Evolutionary conservation across 2,329 filamentous ascomycete genomes (phyloP), one percentile per base, ranked within the genome.

Genomic region (Pseudomassariella vexata): DNA sequence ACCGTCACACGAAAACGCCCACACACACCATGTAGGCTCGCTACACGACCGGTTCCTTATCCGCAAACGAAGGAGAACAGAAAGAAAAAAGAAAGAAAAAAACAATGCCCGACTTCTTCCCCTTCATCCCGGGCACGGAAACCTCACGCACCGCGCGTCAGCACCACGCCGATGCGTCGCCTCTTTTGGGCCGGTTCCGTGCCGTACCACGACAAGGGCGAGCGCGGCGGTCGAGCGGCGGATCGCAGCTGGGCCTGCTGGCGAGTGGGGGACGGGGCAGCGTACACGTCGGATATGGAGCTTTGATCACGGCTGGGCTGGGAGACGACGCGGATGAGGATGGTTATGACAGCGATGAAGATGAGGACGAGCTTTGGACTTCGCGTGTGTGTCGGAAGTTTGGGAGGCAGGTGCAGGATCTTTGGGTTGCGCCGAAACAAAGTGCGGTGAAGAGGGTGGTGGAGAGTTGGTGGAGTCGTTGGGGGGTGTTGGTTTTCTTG

Each of bases 61-160:
- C n/a, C n/a, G n/a, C n/a, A n/a, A n/a, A n/a, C n/a, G n/a, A n/a
- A n/a, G n/a, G n/a, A n/a, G n/a, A n/a, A n/a, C n/a, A n/a, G n/a
- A n/a, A n/a, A n/a, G 29, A 17, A 16, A 9, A 9, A 24, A 12
- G 20, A 24, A 28, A 9, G 16, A n/a, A 16, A 20, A 17, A 46
- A 35, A 39, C 41, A 39, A 80, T 81, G 76, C 73, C 77, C 50
- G 66, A 69, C 49, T 78, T 81, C 65, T 82, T 82, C 60, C 66
- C 71, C 53, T 82, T 82, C 59, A 77, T 77, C 41, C 76, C 77
- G 49, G 78, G 77, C 54, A 68, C 62, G 48, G 78, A 82, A 58
- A 69, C 74, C 41, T 68, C 37, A 23, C 46, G 46, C 36, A 38
- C 64, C 46, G 60, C 64, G 38, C 65, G 65, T 30, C 55, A 59